Evolutionary conservation across 2,329 filamentous ascomycete species (phyloP).

Genomic region (Biscogniauxia marginata): DNA sequence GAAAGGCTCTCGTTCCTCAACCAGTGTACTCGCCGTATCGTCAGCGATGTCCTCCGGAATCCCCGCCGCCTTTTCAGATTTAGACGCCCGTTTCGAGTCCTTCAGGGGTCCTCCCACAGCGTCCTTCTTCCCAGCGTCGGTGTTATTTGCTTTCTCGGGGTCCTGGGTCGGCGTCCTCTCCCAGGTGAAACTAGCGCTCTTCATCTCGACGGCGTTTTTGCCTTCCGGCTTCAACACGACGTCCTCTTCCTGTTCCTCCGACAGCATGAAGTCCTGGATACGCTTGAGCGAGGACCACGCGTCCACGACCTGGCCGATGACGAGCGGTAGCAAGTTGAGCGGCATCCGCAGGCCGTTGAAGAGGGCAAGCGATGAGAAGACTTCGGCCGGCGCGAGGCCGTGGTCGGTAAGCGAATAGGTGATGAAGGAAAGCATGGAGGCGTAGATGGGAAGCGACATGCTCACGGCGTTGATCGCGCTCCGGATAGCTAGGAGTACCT

Average conservation of each 20-base stretch:
- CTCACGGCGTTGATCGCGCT: conserved; percentile 83
- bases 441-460: conserved; percentile 86
- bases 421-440: conserved; percentile 93
- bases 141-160: conserved; percentile 43
- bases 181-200: conserved; percentile 82
- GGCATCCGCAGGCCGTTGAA: conserved; percentile 92
- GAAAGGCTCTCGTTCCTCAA: conserved; percentile 66
- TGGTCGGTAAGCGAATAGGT: conserved; percentile 70
- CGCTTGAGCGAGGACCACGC: conserved; percentile 81
- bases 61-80: conserved; percentile 27
- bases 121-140: conserved; percentile 48
- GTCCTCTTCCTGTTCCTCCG: conserved; percentile 80
- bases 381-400: conserved; percentile 66
- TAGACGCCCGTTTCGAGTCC: conserved; percentile 27
- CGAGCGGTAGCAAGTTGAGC: conserved; percentile 82
- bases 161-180: conserved; percentile 64
- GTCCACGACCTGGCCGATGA: conserved; percentile 87
- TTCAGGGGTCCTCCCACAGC: conserved; percentile 40
- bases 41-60: conserved; percentile 45
- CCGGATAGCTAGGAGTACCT: conserved; percentile 76
- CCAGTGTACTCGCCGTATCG: conserved; percentile 54
- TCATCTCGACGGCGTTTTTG: conserved; percentile 69
- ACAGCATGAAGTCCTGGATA: conserved; percentile 83
- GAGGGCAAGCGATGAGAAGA: conserved; percentile 90
- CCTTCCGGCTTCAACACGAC: conserved; percentile 54